These are phyloP conservation scores for Hsuehochloa calcarea DNA, from an alignment of 176 grass and related monocot genomes.

Conservation along the genomic window DNA sequence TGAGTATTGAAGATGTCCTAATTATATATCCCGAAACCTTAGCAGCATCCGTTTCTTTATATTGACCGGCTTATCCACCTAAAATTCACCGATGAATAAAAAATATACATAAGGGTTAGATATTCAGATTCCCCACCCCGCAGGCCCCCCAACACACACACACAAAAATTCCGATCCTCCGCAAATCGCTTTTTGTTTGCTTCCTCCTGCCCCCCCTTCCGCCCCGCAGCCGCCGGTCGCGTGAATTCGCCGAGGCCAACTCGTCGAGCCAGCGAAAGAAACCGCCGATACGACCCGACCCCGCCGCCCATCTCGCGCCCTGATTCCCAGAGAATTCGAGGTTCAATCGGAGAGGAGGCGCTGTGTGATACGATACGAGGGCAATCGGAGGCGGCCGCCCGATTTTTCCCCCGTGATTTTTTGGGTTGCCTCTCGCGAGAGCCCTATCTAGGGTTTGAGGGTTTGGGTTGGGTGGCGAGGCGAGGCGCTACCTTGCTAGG, in stretches of 20 bases:
- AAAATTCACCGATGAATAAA: too few species aligned
- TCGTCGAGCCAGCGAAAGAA: neutral
- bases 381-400: constrained; percentile 12
- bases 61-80: too few species aligned
- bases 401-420: constrained; percentile 13
- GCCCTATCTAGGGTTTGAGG: constrained; percentile 16
- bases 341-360: constrained; percentile 23
- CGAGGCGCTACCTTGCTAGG: constrained; percentile 27
- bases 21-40: too few species aligned
- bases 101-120: neutral
- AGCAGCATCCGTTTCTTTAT: too few species aligned
- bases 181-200: neutral
- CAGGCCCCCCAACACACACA: too few species aligned
- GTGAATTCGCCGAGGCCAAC: constrained; percentile 37
- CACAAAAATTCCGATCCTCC: neutral
- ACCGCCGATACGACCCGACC: neutral
- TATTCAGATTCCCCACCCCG: too few species aligned
- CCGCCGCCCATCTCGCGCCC: neutral
- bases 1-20: too few species aligned
- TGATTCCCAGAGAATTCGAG: neutral
- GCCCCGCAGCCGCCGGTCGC: constrained; percentile 38
- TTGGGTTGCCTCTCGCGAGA: neutral
- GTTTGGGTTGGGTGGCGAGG: constrained; percentile 3
- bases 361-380: neutral
- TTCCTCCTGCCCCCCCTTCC: neutral